Conservation (phyloP, 75 land plant species). For the Cupressus sempervirens region DNA sequence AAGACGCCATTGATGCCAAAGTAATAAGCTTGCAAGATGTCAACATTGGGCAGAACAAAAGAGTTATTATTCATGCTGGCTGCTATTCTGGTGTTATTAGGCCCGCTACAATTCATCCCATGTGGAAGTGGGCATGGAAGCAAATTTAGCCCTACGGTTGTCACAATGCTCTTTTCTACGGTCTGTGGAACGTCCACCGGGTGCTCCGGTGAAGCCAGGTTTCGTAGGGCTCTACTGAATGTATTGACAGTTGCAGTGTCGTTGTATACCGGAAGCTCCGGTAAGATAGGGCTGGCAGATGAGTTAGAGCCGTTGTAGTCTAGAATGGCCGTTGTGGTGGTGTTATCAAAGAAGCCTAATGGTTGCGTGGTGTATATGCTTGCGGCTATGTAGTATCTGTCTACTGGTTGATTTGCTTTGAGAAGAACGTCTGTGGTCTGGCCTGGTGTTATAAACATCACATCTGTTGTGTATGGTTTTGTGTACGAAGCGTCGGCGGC, state of each 20-base stretch:
- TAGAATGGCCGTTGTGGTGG: not conserved
- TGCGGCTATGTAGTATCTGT: constrained; percentile 26
- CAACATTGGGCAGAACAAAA: constrained; percentile 17
- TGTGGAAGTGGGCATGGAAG: constrained; percentile 7
- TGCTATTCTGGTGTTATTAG: constrained; percentile 5
- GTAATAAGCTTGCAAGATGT: constrained; percentile 9
- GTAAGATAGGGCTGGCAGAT: not conserved
- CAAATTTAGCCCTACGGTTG: constrained; percentile 8
- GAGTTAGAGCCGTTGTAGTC: not conserved
- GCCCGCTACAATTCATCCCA: not conserved
- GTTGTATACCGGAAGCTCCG: constrained; percentile 9
- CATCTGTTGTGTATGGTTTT: constrained; percentile 23
- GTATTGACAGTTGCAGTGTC: not conserved
- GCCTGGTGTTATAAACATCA: constrained; percentile 18
- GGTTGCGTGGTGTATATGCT: not conserved
- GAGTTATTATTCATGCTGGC: constrained; percentile 28
- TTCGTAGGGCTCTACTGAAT: constrained; percentile 10
- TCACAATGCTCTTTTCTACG: not conserved
- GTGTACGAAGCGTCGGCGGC: constrained; percentile 18
- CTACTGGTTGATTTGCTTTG: constrained; percentile 15
- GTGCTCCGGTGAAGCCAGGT: constrained; percentile 11
- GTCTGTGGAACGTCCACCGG: too few species aligned
- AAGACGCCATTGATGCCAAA: too few species aligned
- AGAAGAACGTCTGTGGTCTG: constrained; percentile 36
- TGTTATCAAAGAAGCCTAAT: not conserved